phyloP scores from a whole-genome alignment of 805 yeast genomes.

The Yarrowia deformans region DNA sequence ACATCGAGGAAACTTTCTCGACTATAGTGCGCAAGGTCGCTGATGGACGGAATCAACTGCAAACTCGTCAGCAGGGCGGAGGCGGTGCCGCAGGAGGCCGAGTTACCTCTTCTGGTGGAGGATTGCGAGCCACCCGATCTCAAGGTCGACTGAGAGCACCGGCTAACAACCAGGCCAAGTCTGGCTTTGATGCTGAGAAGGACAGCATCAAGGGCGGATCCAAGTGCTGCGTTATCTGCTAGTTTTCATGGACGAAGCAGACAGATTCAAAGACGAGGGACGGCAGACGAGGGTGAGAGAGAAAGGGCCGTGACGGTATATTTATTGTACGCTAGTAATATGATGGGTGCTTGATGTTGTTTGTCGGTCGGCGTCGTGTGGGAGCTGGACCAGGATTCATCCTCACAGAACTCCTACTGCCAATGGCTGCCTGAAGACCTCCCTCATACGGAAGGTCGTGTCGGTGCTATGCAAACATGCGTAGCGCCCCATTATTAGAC shows the following conservation, averaged over 20 bases:
- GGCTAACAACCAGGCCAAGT: conserved; percentile 12
- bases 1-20: conserved; percentile 80
- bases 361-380: background rate
- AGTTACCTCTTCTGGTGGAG: conserved; percentile 14
- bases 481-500: background rate
- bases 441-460: background rate
- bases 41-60: conserved; percentile 47
- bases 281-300: conserved; percentile 14
- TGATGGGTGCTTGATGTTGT: conserved; percentile 26
- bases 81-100: conserved; percentile 15
- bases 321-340: conserved; percentile 37
- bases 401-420: background rate
- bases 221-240: conserved; percentile 36
- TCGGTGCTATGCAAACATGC: background rate
- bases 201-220: conserved; percentile 38
- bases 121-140: conserved; percentile 19
- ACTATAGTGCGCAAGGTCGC: conserved; percentile 65
- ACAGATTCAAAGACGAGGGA: background rate
- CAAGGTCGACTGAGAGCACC: conserved; percentile 35
- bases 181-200: conserved; percentile 30
- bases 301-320: conserved; percentile 28
- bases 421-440: background rate
- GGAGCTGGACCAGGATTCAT: background rate
- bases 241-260: background rate
- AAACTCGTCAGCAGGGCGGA: conserved; percentile 31